phyloP scores from a whole-genome alignment of 345 rosid species.

The Populus davidiana region DNA sequence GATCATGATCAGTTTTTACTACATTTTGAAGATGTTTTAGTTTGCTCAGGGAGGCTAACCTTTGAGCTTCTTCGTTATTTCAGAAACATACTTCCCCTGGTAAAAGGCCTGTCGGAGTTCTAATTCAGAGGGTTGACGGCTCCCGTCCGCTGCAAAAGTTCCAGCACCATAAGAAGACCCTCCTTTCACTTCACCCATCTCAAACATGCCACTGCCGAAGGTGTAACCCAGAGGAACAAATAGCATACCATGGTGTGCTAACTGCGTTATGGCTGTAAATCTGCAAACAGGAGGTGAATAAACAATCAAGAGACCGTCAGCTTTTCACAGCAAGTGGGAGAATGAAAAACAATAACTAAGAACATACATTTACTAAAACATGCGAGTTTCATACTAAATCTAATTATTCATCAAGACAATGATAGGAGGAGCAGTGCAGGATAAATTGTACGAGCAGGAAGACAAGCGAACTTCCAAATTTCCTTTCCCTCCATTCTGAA shows the following conservation, averaged over 20 bases:
- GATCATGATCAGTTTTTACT: background rate
- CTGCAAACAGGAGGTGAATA: slow-evolving; percentile 32
- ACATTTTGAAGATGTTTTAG: background rate
- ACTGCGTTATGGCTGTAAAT: slow-evolving; percentile 75
- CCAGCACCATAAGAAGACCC: slow-evolving; percentile 94
- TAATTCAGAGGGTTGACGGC: slow-evolving; percentile 70
- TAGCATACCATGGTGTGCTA: slow-evolving; percentile 89
- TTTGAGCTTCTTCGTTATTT: slow-evolving; percentile 71
- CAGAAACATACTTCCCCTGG: slow-evolving; percentile 85
- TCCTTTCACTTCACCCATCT: slow-evolving; percentile 86
- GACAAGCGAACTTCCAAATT: background rate
- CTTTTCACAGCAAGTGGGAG: background rate
- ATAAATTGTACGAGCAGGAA: background rate
- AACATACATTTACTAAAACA: no score
- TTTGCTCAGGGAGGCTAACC: background rate
- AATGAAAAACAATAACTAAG: background rate
- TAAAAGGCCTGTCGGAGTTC: slow-evolving; percentile 79
- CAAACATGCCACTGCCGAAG: slow-evolving; percentile 78
- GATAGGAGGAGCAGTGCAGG: background rate
- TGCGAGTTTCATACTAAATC: background rate
- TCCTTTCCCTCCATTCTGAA: background rate
- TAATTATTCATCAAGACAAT: no score
- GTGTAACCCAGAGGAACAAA: slow-evolving; percentile 91
- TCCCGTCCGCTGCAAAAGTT: slow-evolving; percentile 85
- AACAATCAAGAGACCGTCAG: background rate